Evolutionary conservation across 2,329 filamentous ascomycete species (phyloP).

Genomic region (Blastomyces gilchristii): DNA sequence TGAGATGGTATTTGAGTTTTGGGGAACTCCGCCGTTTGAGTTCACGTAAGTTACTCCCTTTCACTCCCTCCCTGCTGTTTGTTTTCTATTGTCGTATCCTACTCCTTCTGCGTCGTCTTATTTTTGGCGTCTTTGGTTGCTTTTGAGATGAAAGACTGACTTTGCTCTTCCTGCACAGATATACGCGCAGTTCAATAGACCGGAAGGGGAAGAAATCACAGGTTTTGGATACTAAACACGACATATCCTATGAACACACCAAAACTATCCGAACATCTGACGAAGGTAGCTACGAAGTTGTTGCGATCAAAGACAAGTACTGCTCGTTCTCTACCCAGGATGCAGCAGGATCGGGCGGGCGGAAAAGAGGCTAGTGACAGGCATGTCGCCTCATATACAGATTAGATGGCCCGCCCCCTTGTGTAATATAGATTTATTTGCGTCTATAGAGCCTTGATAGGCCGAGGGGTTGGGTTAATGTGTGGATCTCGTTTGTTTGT

Average conservation of each 20-base stretch:
- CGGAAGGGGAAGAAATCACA: slow-evolving; percentile 63
- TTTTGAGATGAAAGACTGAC: neutral
- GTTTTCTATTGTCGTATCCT: neutral
- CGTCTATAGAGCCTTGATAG: neutral
- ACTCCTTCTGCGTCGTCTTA: neutral
- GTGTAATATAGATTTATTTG: neutral
- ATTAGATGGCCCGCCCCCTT: neutral
- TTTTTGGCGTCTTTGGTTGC: neutral
- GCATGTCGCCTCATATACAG: neutral
- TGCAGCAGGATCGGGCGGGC: slow-evolving; percentile 32
- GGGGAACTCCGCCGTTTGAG: slow-evolving; percentile 90
- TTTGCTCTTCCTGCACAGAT: slow-evolving; percentile 35
- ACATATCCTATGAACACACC: slow-evolving; percentile 68
- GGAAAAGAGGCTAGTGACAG: slow-evolving; percentile 4
- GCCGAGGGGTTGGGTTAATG: neutral
- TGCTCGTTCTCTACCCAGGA: slow-evolving; percentile 76
- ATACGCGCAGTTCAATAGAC: slow-evolving; percentile 83
- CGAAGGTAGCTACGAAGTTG: slow-evolving; percentile 95
- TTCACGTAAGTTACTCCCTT: slow-evolving; percentile 53
- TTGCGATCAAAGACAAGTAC: slow-evolving; percentile 86
- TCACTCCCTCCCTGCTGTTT: neutral
- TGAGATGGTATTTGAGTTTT: slow-evolving; percentile 89
- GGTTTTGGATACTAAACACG: slow-evolving; percentile 83
- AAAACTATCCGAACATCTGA: slow-evolving; percentile 78
- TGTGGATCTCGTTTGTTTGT: neutral